Conservation (phyloP, 1,284 basidiomycete genomes). For the Fomitiporia mediterranea region DNA sequence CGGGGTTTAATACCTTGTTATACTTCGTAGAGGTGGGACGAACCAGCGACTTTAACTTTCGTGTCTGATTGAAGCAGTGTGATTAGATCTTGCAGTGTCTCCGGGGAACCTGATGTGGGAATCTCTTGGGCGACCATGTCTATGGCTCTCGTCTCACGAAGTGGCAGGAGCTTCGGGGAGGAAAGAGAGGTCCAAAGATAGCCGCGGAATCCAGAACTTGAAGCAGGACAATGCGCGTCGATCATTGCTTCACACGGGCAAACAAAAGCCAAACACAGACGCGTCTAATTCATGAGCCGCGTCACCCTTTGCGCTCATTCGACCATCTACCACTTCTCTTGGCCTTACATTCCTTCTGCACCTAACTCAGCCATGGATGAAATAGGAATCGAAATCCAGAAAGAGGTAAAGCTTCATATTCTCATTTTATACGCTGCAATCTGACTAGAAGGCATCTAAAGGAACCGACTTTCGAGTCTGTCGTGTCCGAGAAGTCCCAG, state of each 20-base stretch:
- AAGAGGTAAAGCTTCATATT: conserved; percentile 53
- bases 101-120: conserved; percentile 13
- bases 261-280: conserved; percentile 12
- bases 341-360: conserved; percentile 18
- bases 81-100: conserved; percentile 10
- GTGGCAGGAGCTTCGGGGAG: neutral
- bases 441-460: conserved; percentile 31
- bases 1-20: neutral
- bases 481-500: conserved; percentile 84
- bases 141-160: neutral
- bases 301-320: conserved; percentile 19
- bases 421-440: neutral
- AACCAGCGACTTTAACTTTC: conserved; percentile 21
- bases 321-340: conserved; percentile 20
- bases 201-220: too few species aligned
- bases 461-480: conserved; percentile 89
- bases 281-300: conserved; percentile 15
- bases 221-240: conserved; percentile 1
- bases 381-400: conserved; percentile 80
- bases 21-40: neutral
- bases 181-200: neutral
- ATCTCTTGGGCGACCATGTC: conserved; percentile 2
- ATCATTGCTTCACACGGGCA: neutral
- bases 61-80: conserved; percentile 7
- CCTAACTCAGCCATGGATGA: conserved; percentile 57